A percentile compares a stretch with the other conserved stretches of the same genome.
phyloP scores from a whole-genome alignment of 371 early-diverging fungal species.

The Syncephalis fuscata region DNA sequence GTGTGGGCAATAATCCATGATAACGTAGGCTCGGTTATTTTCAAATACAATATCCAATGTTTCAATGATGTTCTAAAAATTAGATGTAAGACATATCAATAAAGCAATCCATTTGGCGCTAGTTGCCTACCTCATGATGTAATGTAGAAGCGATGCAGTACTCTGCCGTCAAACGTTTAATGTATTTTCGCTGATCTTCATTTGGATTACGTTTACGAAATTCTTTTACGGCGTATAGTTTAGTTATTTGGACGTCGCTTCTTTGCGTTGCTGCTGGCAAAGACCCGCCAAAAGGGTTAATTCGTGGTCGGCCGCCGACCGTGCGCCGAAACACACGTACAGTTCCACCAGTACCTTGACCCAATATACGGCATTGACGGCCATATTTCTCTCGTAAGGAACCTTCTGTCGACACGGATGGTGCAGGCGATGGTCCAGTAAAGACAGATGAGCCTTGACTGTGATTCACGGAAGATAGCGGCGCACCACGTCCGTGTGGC shows the following conservation, averaged over 20 bases:
- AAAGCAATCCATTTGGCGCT: constrained; percentile 75
- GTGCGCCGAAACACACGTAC: constrained; percentile 35
- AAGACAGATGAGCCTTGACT: too few relatives aligned
- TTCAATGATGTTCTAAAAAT: constrained; percentile 48
- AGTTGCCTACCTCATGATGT: constrained; percentile 26
- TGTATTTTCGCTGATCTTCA: constrained; percentile 74
- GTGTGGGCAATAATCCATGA: constrained; percentile 67
- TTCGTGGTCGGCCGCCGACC: constrained; percentile 32
- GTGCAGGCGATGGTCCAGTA: too few relatives aligned
- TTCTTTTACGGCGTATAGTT: constrained; percentile 73
- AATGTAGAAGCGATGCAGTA: constrained; percentile 83
- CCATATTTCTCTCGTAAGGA: too few relatives aligned
- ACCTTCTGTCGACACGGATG: too few relatives aligned
- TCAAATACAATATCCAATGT: constrained; percentile 67
- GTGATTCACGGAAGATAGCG: too few relatives aligned
- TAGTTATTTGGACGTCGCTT: too few relatives aligned
- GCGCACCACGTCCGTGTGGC: too few relatives aligned
- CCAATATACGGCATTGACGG: constrained; percentile 14
- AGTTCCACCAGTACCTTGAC: constrained; percentile 56
- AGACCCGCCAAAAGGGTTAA: constrained; percentile 66
- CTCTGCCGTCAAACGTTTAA: constrained; percentile 77
- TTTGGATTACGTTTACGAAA: constrained; percentile 73
- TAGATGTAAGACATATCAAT: constrained; percentile 43
- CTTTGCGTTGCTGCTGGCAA: too few relatives aligned
- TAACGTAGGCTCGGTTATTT: constrained; percentile 36